phyloP scores from a whole-genome alignment of 805 yeast species.

The Scheffersomyces lignosus region DNA sequence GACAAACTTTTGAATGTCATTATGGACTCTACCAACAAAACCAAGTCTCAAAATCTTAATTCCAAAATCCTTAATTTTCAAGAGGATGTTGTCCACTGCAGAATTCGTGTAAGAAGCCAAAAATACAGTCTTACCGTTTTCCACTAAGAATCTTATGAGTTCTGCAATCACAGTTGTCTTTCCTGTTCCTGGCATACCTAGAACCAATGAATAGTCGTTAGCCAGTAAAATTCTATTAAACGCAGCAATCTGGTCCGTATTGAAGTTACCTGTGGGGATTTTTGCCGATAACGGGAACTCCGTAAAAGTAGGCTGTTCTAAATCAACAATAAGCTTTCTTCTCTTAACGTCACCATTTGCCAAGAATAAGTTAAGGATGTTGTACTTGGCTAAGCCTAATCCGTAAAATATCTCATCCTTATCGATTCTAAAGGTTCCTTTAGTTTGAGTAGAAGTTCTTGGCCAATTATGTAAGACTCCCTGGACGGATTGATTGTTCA shows the following conservation, averaged over 20 bases:
- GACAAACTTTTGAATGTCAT: slow-evolving; percentile 53
- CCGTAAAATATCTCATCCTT: slow-evolving; percentile 77
- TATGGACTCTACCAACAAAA: slow-evolving; percentile 55
- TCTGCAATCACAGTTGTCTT: slow-evolving; percentile 88
- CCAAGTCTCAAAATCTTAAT: slow-evolving; percentile 69
- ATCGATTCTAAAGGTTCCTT: slow-evolving; percentile 63
- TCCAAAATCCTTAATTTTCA: slow-evolving; percentile 54
- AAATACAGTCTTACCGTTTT: slow-evolving; percentile 63
- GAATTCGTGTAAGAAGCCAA: slow-evolving; percentile 90
- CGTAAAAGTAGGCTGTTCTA: slow-evolving; percentile 45
- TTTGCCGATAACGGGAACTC: slow-evolving; percentile 19
- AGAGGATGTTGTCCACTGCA: slow-evolving; percentile 89
- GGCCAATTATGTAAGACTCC: slow-evolving; percentile 38
- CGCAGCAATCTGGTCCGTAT: slow-evolving; percentile 71
- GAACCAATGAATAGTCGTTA: slow-evolving; percentile 72
- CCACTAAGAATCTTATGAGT: slow-evolving; percentile 60
- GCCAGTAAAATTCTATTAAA: slow-evolving; percentile 63
- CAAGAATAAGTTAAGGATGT: slow-evolving; percentile 67
- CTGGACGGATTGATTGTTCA: slow-evolving; percentile 50
- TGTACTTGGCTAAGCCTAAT: slow-evolving; percentile 73
- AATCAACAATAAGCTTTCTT: slow-evolving; percentile 54
- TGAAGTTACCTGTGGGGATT: slow-evolving; percentile 39
- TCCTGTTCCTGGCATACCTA: slow-evolving; percentile 99
- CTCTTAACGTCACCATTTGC: slow-evolving; percentile 46
- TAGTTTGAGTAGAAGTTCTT: slow-evolving; percentile 5